A percentile compares a stretch with the other conserved stretches of the same genome.
Evolutionary conservation across 768 basidiomycete genomes (phyloP).

Genomic region (Exidia glandulosa): DNA sequence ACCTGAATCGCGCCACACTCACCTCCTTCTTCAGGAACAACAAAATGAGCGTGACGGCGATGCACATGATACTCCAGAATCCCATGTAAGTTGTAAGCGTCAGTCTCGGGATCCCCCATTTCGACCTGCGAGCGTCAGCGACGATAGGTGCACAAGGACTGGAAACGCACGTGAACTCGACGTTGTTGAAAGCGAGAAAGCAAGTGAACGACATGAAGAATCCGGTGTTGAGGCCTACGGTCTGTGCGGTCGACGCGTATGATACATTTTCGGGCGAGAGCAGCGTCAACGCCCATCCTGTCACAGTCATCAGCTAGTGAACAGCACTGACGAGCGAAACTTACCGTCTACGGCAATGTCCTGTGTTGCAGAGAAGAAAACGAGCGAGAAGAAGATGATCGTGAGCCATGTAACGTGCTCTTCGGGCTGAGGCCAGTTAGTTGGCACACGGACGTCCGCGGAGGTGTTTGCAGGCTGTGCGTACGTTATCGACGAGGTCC

Average conservation of each 20-base stretch:
- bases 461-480: no score
- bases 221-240: conserved; percentile 91
- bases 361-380: conserved; percentile 95
- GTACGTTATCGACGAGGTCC: conserved; percentile 66
- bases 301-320: conserved; percentile 17
- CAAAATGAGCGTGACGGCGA: conserved; percentile 80
- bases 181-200: conserved; percentile 92
- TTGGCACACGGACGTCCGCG: conserved; percentile 5
- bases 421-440: conserved; percentile 49
- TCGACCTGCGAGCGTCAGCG: no score
- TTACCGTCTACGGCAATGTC: conserved; percentile 17
- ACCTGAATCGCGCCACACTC: conserved; percentile 9
- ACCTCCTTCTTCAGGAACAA: conserved; percentile 85
- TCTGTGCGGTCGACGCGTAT: conserved; percentile 96
- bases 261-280: conserved; percentile 90
- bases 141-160: no score
- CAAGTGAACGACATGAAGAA: conserved; percentile 96
- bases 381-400: conserved; percentile 74
- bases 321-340: conserved; percentile 22
- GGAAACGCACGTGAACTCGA: conserved; percentile 74
- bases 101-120: conserved; percentile 66
- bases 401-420: conserved; percentile 73
- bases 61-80: conserved; percentile 78
- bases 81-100: conserved; percentile 70
- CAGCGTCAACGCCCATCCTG: conserved; percentile 71